These are phyloP conservation scores for Panellus pusillus DNA, from an alignment of 768 basidiomycete genomes.

Conservation along the genomic window DNA sequence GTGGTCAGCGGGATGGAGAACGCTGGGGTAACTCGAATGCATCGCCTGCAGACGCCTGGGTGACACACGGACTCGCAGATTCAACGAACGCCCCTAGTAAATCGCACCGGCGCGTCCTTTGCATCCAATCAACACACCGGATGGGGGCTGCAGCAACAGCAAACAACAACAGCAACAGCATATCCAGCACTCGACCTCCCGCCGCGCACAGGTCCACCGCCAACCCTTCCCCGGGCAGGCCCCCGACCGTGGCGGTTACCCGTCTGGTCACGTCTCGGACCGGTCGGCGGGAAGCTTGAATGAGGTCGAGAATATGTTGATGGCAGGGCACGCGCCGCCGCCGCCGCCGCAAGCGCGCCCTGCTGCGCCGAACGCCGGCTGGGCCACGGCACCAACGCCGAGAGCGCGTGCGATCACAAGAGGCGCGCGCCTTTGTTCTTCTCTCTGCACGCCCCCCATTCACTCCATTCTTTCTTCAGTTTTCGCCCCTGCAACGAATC, in stretches of 20 bases:
- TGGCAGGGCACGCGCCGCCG: conserved; percentile 29
- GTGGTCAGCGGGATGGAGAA: conserved; percentile 69
- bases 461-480: conserved; percentile 28
- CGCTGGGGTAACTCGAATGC: conserved; percentile 46
- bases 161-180: conserved; percentile 30
- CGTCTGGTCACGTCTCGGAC: conserved; percentile 50
- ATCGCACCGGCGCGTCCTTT: conserved; percentile 40
- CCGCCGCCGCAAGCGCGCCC: conserved; percentile 16
- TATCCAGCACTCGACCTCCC: conserved; percentile 31
- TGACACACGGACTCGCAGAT: conserved; percentile 40
- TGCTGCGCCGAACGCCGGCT: conserved; percentile 30
- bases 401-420: conserved; percentile 25
- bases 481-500: conserved; percentile 38
- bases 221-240: conserved; percentile 44
- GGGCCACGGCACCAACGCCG: conserved; percentile 32
- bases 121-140: conserved; percentile 24
- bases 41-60: background rate
- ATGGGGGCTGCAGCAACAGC: conserved; percentile 36
- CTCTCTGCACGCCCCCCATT: background rate
- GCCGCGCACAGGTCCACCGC: conserved; percentile 44
- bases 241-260: conserved; percentile 41
- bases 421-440: conserved; percentile 15
- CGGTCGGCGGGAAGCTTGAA: conserved; percentile 61
- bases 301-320: conserved; percentile 70
- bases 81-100: conserved; percentile 66